Evolutionary conservation across 495 filamentous ascomycete species (phyloP).

Genomic region (Daldinia loculata): DNA sequence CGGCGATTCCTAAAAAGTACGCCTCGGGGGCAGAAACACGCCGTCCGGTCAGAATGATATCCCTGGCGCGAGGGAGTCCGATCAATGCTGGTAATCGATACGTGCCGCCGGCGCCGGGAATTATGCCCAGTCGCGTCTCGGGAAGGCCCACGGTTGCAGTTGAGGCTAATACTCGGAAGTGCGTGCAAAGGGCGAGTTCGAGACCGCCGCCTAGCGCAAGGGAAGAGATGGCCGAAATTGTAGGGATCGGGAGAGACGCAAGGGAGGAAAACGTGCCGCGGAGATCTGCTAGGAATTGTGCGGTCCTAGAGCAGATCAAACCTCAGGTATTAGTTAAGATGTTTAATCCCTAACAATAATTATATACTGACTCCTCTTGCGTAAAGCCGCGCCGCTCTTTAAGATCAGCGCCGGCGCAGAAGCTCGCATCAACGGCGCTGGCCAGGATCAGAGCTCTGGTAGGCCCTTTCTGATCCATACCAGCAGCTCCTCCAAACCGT

Average conservation of each 20-base stretch:
- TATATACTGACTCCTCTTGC: constrained; percentile 64
- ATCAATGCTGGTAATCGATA: constrained; percentile 82
- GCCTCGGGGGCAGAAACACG: constrained; percentile 81
- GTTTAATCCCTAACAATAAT: not conserved
- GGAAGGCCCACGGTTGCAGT: constrained; percentile 80
- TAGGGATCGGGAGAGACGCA: constrained; percentile 79
- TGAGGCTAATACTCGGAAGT: constrained; percentile 82
- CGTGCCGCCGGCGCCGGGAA: constrained; percentile 93
- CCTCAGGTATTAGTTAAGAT: not conserved
- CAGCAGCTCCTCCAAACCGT: constrained; percentile 52
- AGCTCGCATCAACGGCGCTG: constrained; percentile 78
- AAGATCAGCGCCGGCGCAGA: constrained; percentile 94
- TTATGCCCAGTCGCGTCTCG: constrained; percentile 89
- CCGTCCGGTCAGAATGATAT: constrained; percentile 86
- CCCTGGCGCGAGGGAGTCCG: constrained; percentile 76
- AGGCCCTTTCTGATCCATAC: constrained; percentile 53
- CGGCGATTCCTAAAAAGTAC: constrained; percentile 82
- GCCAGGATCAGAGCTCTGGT: constrained; percentile 83
- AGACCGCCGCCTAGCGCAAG: constrained; percentile 90
- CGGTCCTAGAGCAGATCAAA: constrained; percentile 61
- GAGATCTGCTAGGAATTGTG: constrained; percentile 77
- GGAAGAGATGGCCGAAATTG: constrained; percentile 82
- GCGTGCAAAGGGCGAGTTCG: constrained; percentile 85
- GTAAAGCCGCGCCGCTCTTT: constrained; percentile 85
- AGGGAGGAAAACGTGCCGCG: constrained; percentile 75